phyloP scores from a whole-genome alignment of 306 rosid genomes.

The Elaeagnus macrophylla region DNA sequence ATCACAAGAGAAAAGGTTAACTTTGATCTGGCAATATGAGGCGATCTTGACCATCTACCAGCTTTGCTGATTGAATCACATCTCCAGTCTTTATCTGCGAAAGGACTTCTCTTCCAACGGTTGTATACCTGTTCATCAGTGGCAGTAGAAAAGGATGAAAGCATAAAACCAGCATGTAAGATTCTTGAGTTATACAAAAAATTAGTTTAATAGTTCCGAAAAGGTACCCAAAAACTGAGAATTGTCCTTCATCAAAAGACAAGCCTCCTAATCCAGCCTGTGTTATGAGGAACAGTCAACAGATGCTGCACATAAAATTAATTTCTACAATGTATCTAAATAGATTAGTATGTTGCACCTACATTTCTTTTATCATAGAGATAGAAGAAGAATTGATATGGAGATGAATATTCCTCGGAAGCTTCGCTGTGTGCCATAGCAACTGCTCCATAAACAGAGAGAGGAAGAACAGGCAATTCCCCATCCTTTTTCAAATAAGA shows the following conservation, averaged over 20 bases:
- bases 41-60: slow-evolving; percentile 73
- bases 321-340: slow-evolving; percentile 1
- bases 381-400: slow-evolving; percentile 83
- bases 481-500: slow-evolving; percentile 57
- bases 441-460: slow-evolving; percentile 84
- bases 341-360: slow-evolving; percentile 21
- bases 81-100: slow-evolving; percentile 87
- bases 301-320: background rate
- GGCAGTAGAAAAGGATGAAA: too few species aligned
- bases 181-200: background rate
- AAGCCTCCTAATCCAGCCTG: slow-evolving; percentile 98
- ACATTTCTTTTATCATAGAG: slow-evolving; percentile 82
- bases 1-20: slow-evolving; percentile 22
- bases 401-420: slow-evolving; percentile 83
- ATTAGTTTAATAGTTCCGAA: background rate
- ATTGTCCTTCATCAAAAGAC: slow-evolving; percentile 96
- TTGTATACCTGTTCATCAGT: slow-evolving; percentile 54
- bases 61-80: slow-evolving; percentile 59
- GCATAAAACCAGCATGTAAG: background rate
- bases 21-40: slow-evolving; percentile 58
- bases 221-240: slow-evolving; percentile 82
- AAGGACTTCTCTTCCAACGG: slow-evolving; percentile 71
- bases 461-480: slow-evolving; percentile 86
- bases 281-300: slow-evolving; percentile 2
- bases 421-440: slow-evolving; percentile 93